These are phyloP conservation scores for Emergomyces pasteurianus DNA, from an alignment of 2,329 filamentous ascomycete species.

Conservation along the genomic window DNA sequence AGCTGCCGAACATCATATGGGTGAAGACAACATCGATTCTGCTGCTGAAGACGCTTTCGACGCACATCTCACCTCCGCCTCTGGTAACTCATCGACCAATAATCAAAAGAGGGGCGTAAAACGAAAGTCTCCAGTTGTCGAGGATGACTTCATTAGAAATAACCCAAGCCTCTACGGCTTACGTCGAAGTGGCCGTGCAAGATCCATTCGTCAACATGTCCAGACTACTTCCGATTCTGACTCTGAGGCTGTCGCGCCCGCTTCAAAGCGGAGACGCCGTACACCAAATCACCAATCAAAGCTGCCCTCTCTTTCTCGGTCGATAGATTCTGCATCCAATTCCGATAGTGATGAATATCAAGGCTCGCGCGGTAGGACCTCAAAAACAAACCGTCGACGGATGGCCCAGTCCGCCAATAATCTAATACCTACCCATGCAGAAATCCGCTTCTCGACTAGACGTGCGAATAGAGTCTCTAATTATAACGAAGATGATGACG, in stretches of 20 bases:
- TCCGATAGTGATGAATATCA: conserved; percentile 61
- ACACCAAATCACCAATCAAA: conserved; percentile 31
- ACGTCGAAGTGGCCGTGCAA: conserved; percentile 67
- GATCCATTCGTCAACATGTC: conserved; percentile 50
- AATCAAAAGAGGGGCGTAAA: conserved; percentile 59
- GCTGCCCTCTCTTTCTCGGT: conserved; percentile 34
- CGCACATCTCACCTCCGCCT: conserved; percentile 44
- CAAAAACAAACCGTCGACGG: conserved; percentile 65
- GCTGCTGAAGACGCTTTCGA: conserved; percentile 50
- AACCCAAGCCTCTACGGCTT: conserved; percentile 94
- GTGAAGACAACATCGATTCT: conserved; percentile 53
- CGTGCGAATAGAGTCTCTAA: conserved; percentile 64
- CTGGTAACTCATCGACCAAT: conserved; percentile 56
- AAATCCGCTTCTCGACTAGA: conserved; percentile 85
- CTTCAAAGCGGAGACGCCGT: conserved; percentile 40
- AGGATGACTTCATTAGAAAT: conserved; percentile 74
- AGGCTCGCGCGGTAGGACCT: conserved; percentile 55
- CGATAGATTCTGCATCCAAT: conserved; percentile 55
- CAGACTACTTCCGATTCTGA: conserved; percentile 55
- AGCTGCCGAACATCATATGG: conserved; percentile 41
- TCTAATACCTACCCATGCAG: conserved; percentile 54
- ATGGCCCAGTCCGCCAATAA: conserved; percentile 54
- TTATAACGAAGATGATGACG: conserved; percentile 56
- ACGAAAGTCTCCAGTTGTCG: conserved; percentile 58
- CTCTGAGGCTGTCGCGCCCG: conserved; percentile 53